Base-by-base conservation (phyloP, 2,329 filamentous ascomycete genomes). In the Phyllosticta citriasiana region DNA sequence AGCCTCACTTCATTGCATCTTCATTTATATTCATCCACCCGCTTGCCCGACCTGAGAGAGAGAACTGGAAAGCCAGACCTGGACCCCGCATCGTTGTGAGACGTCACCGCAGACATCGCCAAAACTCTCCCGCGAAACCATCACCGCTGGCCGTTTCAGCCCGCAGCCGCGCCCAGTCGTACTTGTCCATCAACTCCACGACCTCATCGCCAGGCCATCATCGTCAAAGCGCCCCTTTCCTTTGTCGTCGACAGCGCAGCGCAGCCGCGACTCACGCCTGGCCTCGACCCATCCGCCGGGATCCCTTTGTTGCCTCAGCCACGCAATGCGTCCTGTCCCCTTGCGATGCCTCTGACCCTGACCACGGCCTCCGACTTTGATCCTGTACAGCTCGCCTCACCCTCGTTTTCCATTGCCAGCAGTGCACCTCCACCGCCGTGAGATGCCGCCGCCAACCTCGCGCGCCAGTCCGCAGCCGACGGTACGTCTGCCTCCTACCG, bases 371-470 rank as follows among this genome's bases (percentile, higher is more conserved):
- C 58, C 25, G 24, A 56, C 58, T 53, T 53, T 57, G 54, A 25
- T 30, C 53, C 53, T 55, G 26, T 26, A 30, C 53, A 55, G 51
- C 30, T 10, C 51, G 55, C 33, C 50, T 61, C 60, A 50, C 55
- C 60, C 24, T 51, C 55, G 50, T 55, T 57, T 30, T 55, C 47
- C 55, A 53, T 40, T 19, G 54, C 59, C 54, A 25, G 47, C 12
- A 6, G 14, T 52, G 35, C 35, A 27, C 35, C 24, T 8, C 22
- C 59, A 53, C 52, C 35, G 52, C 60, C 53, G 52, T 63, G 66
- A 60, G 57, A 73, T 73, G 71, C 72, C 72, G 66, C 72, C 71
- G 61, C 68, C 71, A 64, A 72, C 71, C 67, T 70, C 67, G 60
- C 67, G 70, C 50, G 65, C 62, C 30, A 64, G 63, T 54, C 66